Evolutionary conservation across 1,139 yeast genomes (phyloP).

Genomic region (Torulaspora pretoriensis): DNA sequence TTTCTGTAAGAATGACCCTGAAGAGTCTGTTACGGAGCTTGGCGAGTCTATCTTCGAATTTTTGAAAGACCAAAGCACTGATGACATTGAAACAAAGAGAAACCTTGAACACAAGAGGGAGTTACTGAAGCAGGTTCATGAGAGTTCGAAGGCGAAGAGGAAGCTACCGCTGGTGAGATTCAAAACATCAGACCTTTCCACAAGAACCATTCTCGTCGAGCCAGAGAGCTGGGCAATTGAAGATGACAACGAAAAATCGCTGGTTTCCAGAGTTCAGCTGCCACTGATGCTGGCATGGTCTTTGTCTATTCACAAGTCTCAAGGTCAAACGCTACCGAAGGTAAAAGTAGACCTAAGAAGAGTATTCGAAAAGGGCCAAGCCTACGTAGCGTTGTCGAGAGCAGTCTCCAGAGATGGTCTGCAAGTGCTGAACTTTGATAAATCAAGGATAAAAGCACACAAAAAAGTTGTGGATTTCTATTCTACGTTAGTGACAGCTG

Average conservation of each 20-base stretch:
- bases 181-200: constrained; percentile 60
- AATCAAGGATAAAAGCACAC: constrained; percentile 55
- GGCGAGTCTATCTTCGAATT: constrained; percentile 50
- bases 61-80: constrained; percentile 39
- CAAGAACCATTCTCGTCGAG: constrained; percentile 66
- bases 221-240: constrained; percentile 73
- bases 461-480: constrained; percentile 62
- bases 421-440: constrained; percentile 68
- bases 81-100: constrained; percentile 30
- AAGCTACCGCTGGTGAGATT: constrained; percentile 74
- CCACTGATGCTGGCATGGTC: constrained; percentile 96
- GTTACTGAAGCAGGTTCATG: constrained; percentile 39
- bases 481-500: constrained; percentile 37
- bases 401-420: constrained; percentile 77
- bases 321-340: constrained; percentile 85
- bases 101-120: constrained; percentile 40
- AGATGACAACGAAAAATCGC: constrained; percentile 50
- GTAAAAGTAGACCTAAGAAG: constrained; percentile 74
- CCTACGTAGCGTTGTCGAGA: constrained; percentile 87
- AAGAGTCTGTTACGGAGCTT: constrained; percentile 24
- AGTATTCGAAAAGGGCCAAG: constrained; percentile 91
- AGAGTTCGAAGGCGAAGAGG: constrained; percentile 39
- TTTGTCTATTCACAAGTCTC: constrained; percentile 89
- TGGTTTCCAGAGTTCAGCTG: constrained; percentile 60
- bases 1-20: constrained; percentile 19